Conservation (phyloP, 1,139 yeast species). For the Pichia norvegensis region DNA sequence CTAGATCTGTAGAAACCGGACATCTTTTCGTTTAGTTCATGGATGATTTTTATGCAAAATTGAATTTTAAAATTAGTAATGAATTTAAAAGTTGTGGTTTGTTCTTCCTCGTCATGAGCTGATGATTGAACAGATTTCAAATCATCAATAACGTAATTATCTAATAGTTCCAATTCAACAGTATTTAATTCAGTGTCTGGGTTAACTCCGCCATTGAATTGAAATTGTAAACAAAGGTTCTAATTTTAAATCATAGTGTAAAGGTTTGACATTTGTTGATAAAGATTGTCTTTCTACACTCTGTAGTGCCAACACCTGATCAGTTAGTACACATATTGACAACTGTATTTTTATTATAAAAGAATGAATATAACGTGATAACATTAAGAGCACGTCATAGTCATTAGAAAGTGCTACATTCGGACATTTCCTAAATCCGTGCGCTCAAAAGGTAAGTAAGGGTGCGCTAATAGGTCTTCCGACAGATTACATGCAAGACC, state of each 20-base stretch:
- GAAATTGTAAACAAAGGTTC: constrained; percentile 25
- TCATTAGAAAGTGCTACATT: no score
- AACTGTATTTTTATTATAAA: constrained; percentile 10
- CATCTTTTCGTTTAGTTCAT: constrained; percentile 58
- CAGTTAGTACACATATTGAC: constrained; percentile 16
- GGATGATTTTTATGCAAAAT: constrained; percentile 39
- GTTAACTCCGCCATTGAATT: constrained; percentile 38
- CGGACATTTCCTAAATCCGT: no score
- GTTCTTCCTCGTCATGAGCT: constrained; percentile 35
- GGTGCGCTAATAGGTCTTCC: no score
- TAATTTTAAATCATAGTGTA: constrained; percentile 39
- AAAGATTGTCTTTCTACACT: constrained; percentile 29
- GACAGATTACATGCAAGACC: no score
- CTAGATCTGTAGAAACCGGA: constrained; percentile 87
- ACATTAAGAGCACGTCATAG: no score
- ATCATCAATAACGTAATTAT: constrained; percentile 15
- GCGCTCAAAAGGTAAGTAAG: no score
- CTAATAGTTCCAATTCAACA: constrained; percentile 30
- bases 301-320: constrained; percentile 15
- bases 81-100: constrained; percentile 58
- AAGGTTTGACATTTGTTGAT: constrained; percentile 40
- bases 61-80: constrained; percentile 29
- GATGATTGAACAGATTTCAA: constrained; percentile 17
- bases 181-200: constrained; percentile 35
- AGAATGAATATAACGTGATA: constrained; percentile 5